phyloP scores from a whole-genome alignment of 2,329 filamentous ascomycete genomes.

The Periglandula ipomoeae region DNA sequence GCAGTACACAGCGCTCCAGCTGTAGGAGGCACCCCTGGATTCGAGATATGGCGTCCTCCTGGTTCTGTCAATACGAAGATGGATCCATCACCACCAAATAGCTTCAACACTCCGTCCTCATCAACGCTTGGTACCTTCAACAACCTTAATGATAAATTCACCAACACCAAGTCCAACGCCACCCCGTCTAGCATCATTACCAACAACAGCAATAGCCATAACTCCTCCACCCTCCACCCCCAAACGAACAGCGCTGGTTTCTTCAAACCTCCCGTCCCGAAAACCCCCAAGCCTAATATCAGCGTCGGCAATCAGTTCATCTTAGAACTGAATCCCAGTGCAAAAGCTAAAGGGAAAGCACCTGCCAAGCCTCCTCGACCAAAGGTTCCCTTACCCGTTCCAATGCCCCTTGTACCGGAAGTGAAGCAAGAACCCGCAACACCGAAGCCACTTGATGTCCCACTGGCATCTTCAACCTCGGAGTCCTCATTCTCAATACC shows the following conservation, averaged over 20 bases:
- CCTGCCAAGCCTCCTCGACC: constrained; percentile 24
- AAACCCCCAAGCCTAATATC: constrained; percentile 29
- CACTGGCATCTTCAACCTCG: constrained; percentile 14
- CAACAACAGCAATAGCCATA: not conserved
- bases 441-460: constrained; percentile 16
- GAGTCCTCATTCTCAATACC: constrained; percentile 9
- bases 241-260: constrained; percentile 16
- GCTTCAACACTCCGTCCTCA: constrained; percentile 11
- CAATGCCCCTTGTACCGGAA: constrained; percentile 15
- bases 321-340: constrained; percentile 24
- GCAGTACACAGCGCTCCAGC: constrained; percentile 11
- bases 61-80: constrained; percentile 16
- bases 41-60: constrained; percentile 29
- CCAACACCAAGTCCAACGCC: not conserved
- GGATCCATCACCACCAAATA: constrained; percentile 16
- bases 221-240: no score
- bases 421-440: constrained; percentile 23
- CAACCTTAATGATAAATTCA: not conserved
- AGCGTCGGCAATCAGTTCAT: constrained; percentile 26
- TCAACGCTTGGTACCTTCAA: not conserved
- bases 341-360: constrained; percentile 25
- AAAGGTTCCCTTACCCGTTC: constrained; percentile 14
- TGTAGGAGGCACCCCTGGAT: constrained; percentile 26
- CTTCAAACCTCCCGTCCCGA: constrained; percentile 29
- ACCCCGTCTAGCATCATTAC: no score